These are phyloP conservation scores for sunflower (Helianthus annuus) DNA, from an alignment of 129 eudicot genomes.

Conservation along the genomic window DNA sequence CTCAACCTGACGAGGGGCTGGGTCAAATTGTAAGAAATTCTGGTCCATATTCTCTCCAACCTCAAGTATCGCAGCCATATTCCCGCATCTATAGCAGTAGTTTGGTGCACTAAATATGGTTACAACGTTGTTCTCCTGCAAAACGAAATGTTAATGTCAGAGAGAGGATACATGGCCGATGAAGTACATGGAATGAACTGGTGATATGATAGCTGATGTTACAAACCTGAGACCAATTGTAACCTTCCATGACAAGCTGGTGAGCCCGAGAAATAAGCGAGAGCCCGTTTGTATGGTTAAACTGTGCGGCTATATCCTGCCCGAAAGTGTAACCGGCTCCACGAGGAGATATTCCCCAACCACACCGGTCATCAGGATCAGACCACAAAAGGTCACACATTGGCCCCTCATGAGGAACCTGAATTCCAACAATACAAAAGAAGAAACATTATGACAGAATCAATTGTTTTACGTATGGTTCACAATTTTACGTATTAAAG, in stretches of 20 bases:
- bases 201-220: neutral
- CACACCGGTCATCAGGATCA: slow-evolving; percentile 52
- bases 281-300: slow-evolving; percentile 49
- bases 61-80: slow-evolving; percentile 51
- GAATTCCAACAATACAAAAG: slow-evolving; percentile 12
- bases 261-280: slow-evolving; percentile 46
- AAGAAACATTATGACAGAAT: slow-evolving; percentile 9
- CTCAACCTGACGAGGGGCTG: slow-evolving; percentile 61
- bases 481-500: neutral
- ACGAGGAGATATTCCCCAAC: slow-evolving; percentile 58
- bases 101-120: slow-evolving; percentile 54
- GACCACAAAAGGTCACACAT: slow-evolving; percentile 55
- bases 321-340: slow-evolving; percentile 52
- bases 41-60: slow-evolving; percentile 60
- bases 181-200: neutral
- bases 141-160: neutral
- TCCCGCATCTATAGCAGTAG: slow-evolving; percentile 52
- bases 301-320: slow-evolving; percentile 44
- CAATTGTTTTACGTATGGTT: neutral
- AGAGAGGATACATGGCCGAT: neutral
- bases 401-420: slow-evolving; percentile 58
- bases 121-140: slow-evolving; percentile 42
- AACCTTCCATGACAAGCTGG: slow-evolving; percentile 54
- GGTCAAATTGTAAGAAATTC: slow-evolving; percentile 60
- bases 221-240: slow-evolving; percentile 51